Evolutionary conservation across 192 early-diverging fungal genomes (phyloP).

Genomic region (Entomortierella parvispora): DNA sequence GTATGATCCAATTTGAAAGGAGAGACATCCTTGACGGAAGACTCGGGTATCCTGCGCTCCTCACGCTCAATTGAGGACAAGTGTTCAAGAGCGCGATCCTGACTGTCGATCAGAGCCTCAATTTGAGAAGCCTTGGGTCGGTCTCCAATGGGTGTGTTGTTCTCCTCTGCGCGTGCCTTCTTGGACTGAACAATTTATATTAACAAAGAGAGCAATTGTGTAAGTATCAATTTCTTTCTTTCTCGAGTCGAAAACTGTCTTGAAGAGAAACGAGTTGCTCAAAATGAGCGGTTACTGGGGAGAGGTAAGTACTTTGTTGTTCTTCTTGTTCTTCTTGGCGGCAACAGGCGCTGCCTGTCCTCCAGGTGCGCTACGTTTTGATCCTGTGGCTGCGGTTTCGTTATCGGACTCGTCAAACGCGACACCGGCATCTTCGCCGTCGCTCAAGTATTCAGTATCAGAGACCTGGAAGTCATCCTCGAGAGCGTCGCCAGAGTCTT

Average conservation of each 20-base stretch:
- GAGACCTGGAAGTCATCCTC: constrained; percentile 61
- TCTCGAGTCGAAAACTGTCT: background rate
- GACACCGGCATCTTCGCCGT: constrained; percentile 35
- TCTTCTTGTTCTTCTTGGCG: constrained; percentile 56
- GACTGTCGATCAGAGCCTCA: constrained; percentile 52
- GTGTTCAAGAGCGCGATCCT: constrained; percentile 52
- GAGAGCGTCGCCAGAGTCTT: constrained; percentile 57
- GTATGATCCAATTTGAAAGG: constrained; percentile 59
- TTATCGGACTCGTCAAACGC: constrained; percentile 38
- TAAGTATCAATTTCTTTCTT: background rate
- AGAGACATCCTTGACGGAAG: constrained; percentile 52
- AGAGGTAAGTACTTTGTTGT: constrained; percentile 49
- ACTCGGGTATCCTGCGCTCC: constrained; percentile 40
- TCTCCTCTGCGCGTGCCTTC: constrained; percentile 44
- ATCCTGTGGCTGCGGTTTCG: constrained; percentile 23
- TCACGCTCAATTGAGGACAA: constrained; percentile 54
- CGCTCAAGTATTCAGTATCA: constrained; percentile 52
- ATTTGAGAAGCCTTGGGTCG: constrained; percentile 42
- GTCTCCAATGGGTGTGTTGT: constrained; percentile 45
- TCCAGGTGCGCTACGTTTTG: constrained; percentile 40
- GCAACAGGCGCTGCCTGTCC: constrained; percentile 12
- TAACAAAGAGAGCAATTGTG: no score
- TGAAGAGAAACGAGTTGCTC: no score
- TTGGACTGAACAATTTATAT: constrained; percentile 15
- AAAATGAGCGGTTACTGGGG: constrained; percentile 19